Evolutionary conservation across 169 alveolate genomes (phyloP).

Genomic region (Plasmodium berghei): DNA sequence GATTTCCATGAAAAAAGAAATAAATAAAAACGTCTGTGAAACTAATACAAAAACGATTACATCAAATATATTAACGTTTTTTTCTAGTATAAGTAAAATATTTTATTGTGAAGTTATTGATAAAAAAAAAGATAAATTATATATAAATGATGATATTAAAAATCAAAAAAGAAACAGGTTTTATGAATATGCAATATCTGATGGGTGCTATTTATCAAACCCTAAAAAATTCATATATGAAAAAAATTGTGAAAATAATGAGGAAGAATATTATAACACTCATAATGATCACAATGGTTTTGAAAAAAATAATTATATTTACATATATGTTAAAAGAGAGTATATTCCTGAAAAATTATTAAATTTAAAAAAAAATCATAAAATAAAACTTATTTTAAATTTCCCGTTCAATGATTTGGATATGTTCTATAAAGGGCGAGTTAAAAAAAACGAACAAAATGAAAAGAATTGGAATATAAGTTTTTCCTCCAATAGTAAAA

Average conservation of each 20-base stretch:
- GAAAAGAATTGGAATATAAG: neutral
- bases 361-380: constrained; percentile 15
- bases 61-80: constrained; percentile 20
- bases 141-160: constrained; percentile 12
- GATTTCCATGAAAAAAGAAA: constrained; percentile 32
- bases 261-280: neutral
- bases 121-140: constrained; percentile 42
- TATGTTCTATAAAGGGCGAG: neutral
- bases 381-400: constrained; percentile 38
- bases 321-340: constrained; percentile 42
- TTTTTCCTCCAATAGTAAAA: neutral
- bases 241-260: neutral
- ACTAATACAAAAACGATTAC: constrained; percentile 26
- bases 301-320: constrained; percentile 18
- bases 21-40: constrained; percentile 28
- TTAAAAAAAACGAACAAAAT: neutral
- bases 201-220: constrained; percentile 6
- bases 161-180: constrained; percentile 22
- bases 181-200: constrained; percentile 41
- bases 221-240: neutral
- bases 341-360: constrained; percentile 39
- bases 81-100: constrained; percentile 58
- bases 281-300: neutral
- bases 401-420: constrained; percentile 5
- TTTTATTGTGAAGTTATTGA: constrained; percentile 53